Evolutionary conservation across 176 grass and related monocot species (phyloP), one percentile per base, ranked within the genome.

Genomic region (barley (Hordeum vulgare)): DNA sequence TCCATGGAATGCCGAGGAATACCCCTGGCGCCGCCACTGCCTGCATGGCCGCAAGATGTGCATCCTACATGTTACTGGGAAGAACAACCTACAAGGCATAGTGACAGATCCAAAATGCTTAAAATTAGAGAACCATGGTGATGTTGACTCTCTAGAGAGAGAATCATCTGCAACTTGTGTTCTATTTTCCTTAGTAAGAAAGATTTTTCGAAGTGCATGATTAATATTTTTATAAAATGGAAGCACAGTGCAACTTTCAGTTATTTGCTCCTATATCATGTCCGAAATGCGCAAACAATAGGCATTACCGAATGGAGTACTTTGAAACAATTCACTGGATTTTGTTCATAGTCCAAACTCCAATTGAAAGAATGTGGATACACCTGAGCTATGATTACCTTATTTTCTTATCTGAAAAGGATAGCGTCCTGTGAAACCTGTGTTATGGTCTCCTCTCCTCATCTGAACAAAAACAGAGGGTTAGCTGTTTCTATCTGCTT

Each of bases 171-270:
- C 54, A 47, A 15, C 14, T 69, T 77, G 66, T 60, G 8, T 62
- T 65, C 20, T 20, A 71, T 68, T 59, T 47, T 6, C 18, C 4
- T 67, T 11, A 33, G 36, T 54, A 84, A 11, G 61, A 34, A 26
- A 17, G n/a, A 21, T 49, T 37, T 83, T 71, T 61, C 2, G 25
- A 25, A 62, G 73, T 18, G 17, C 28, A 66, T 56, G 25, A 44
- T 40, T 41, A 65, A 74, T 66, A 81, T 13, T 39, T 75, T 35
- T 25, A 66, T 66, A 80, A 76, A 66, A 69, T 80, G 61, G 27
- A 37, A 14, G 57, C 17, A 75, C 58, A 33, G 13, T 68, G 17
- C 27, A 37, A 47, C 27, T 29, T 67, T 39, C 25, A 60, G 28
- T 31, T 47, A 74, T 66, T 37, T 28, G 21, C 9, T 67, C 26